Evolutionary conservation across 805 yeast species (phyloP).

Genomic region (Middelhovenomyces tepae): DNA sequence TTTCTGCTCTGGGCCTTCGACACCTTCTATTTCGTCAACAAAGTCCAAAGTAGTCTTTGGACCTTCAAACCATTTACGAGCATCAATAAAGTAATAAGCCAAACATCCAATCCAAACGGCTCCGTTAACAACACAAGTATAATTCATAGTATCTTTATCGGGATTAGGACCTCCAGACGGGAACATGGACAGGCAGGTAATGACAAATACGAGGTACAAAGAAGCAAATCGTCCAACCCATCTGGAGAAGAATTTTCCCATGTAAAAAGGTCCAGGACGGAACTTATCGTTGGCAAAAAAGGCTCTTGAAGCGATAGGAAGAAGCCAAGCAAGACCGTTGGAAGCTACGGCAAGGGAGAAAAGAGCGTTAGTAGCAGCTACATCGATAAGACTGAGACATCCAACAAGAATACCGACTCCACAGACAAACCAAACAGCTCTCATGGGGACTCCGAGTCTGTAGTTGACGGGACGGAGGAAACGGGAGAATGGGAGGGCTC

Average conservation of each 20-base stretch:
- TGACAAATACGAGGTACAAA: conserved; percentile 43
- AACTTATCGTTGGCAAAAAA: conserved; percentile 40
- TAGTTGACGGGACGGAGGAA: conserved; percentile 50
- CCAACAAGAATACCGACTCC: conserved; percentile 45
- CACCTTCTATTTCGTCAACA: neutral
- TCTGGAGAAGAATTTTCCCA: conserved; percentile 43
- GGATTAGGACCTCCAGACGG: conserved; percentile 36
- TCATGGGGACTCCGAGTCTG: conserved; percentile 50
- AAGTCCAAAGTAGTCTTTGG: conserved; percentile 31
- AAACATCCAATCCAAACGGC: conserved; percentile 50
- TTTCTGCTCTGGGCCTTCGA: neutral
- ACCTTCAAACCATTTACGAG: conserved; percentile 48
- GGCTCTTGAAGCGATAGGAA: conserved; percentile 48
- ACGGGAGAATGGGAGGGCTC: conserved; percentile 57
- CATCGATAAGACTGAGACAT: conserved; percentile 46
- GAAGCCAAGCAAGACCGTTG: conserved; percentile 53
- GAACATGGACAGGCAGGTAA: conserved; percentile 48
- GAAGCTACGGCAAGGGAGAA: conserved; percentile 58
- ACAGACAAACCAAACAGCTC: conserved; percentile 52
- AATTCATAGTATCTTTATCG: conserved; percentile 47
- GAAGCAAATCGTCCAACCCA: conserved; percentile 39
- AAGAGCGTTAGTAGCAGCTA: conserved; percentile 57
- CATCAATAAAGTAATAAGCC: conserved; percentile 43
- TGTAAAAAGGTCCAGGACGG: conserved; percentile 57
- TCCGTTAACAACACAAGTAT: conserved; percentile 55